These are phyloP conservation scores for Westerdykella ornata DNA, from an alignment of 2,329 filamentous ascomycete species.

Conservation along the genomic window DNA sequence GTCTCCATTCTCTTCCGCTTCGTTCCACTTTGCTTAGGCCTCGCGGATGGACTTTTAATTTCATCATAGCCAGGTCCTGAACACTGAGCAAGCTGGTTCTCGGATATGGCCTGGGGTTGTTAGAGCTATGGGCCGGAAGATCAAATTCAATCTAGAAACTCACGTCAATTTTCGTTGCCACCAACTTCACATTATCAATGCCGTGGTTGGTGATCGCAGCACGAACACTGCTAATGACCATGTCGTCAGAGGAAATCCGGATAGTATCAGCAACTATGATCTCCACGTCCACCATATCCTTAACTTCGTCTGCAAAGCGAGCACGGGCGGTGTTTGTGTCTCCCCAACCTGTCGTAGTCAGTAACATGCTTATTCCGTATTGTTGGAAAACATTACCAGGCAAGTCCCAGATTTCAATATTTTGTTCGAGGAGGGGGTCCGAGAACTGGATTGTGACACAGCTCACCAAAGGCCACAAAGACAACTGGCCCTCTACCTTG, in stretches of 20 bases:
- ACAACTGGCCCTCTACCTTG: conserved; percentile 9
- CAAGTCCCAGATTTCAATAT: conserved; percentile 15
- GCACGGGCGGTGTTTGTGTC: conserved; percentile 15
- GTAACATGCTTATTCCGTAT: not conserved
- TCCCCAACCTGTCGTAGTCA: conserved; percentile 13
- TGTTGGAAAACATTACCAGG: conserved; percentile 10
- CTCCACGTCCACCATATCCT: conserved; percentile 15
- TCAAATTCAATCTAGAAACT: conserved; percentile 1
- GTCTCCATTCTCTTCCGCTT: conserved; percentile 9
- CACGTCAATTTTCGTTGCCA: conserved; percentile 23
- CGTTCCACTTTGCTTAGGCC: not conserved
- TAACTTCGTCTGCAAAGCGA: conserved; percentile 15
- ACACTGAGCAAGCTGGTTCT: conserved; percentile 8
- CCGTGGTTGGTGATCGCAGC: conserved; percentile 11
- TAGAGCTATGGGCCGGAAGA: not conserved
- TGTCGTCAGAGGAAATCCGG: conserved; percentile 14
- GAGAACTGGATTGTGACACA: conserved; percentile 10
- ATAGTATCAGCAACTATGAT: conserved; percentile 17
- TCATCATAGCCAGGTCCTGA: conserved; percentile 6
- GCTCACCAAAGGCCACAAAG: conserved; percentile 20
- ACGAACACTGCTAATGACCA: conserved; percentile 11
- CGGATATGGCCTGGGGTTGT: conserved; percentile 4
- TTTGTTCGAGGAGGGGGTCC: conserved; percentile 9
- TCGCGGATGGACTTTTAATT: conserved; percentile 1
- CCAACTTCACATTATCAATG: conserved; percentile 12